A percentile compares a stretch with the other conserved stretches of the same genome.
phyloP scores from a whole-genome alignment of 1,284 basidiomycete genomes.

The Fomitopsis betulina region DNA sequence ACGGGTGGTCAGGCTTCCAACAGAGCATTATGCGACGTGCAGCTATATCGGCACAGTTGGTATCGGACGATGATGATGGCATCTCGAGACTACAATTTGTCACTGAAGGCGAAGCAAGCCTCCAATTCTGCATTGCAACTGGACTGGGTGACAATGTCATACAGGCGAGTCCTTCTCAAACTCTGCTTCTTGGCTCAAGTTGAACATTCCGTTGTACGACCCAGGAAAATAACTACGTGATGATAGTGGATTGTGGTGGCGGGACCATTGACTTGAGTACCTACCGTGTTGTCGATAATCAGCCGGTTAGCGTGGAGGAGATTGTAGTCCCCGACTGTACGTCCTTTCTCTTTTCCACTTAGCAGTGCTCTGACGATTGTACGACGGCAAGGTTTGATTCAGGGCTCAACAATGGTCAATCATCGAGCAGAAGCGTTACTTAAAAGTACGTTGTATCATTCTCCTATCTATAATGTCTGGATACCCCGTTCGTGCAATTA shows the following conservation, averaged over 20 bases:
- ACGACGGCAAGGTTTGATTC: no score
- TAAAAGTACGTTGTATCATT: no score
- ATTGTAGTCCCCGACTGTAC: conserved; percentile 37
- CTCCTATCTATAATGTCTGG: no score
- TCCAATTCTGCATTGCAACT: conserved; percentile 41
- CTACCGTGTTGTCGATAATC: conserved; percentile 30
- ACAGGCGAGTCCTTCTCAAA: conserved; percentile 17
- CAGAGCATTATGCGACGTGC: conserved; percentile 36
- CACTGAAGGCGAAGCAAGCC: conserved; percentile 47
- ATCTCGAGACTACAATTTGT: conserved; percentile 37
- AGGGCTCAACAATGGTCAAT: no score
- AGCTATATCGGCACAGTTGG: conserved; percentile 29
- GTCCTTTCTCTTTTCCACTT: conserved; percentile 8
- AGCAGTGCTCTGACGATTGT: not conserved
- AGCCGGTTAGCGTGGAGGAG: conserved; percentile 31
- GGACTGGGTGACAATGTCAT: conserved; percentile 30
- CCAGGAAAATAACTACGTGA: conserved; percentile 38
- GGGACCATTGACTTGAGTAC: conserved; percentile 53
- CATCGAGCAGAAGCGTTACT: not conserved
- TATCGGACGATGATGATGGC: conserved; percentile 23
- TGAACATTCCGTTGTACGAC: not conserved
- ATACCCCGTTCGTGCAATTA: no score
- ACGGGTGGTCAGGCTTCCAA: conserved; percentile 41
- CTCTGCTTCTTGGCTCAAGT: not conserved
- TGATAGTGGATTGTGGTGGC: conserved; percentile 55